Conservation (phyloP, 2,329 filamentous ascomycete species). For the Peltaster fructicola region DNA sequence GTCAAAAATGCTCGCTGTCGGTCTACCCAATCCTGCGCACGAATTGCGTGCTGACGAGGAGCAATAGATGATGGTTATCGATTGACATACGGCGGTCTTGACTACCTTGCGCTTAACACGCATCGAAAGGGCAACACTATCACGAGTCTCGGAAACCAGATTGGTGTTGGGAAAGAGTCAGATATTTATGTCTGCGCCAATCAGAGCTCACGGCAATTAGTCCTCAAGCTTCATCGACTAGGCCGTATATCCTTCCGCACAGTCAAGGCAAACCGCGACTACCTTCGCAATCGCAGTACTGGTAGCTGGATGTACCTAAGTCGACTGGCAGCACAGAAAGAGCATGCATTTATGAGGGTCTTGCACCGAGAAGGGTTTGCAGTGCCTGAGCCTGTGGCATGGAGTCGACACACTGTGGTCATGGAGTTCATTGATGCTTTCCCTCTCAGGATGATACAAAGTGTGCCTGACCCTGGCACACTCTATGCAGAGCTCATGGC, state of each 20-base stretch:
- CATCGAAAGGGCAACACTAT: constrained; percentile 64
- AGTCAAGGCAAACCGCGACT: constrained; percentile 90
- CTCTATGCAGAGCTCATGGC: constrained; percentile 84
- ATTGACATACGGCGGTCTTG: constrained; percentile 86
- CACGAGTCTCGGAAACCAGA: constrained; percentile 84
- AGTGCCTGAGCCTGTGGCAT: constrained; percentile 71
- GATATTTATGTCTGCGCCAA: constrained; percentile 91
- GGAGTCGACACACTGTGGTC: constrained; percentile 88
- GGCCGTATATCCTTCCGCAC: constrained; percentile 93
- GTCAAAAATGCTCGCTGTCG: constrained; percentile 81
- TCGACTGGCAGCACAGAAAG: constrained; percentile 77
- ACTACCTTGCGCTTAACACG: constrained; percentile 90
- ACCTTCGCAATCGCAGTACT: constrained; percentile 62
- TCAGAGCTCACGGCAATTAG: constrained; percentile 54
- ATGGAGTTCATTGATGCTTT: constrained; percentile 91
- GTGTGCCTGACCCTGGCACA: constrained; percentile 64
- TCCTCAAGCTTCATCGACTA: constrained; percentile 90
- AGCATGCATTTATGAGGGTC: constrained; percentile 86
- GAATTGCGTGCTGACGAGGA: constrained; percentile 2
- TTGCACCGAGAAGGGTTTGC: constrained; percentile 70
- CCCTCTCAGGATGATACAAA: constrained; percentile 72
- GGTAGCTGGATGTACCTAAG: constrained; percentile 98
- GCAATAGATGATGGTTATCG: constrained; percentile 71
- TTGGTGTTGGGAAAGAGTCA: constrained; percentile 93
- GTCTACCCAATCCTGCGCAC: too few species aligned